A percentile compares a stretch with the other conserved stretches of the same genome.
Evolutionary conservation across 345 rosid genomes (phyloP).

Genomic region (Gossypium longicalyx): DNA sequence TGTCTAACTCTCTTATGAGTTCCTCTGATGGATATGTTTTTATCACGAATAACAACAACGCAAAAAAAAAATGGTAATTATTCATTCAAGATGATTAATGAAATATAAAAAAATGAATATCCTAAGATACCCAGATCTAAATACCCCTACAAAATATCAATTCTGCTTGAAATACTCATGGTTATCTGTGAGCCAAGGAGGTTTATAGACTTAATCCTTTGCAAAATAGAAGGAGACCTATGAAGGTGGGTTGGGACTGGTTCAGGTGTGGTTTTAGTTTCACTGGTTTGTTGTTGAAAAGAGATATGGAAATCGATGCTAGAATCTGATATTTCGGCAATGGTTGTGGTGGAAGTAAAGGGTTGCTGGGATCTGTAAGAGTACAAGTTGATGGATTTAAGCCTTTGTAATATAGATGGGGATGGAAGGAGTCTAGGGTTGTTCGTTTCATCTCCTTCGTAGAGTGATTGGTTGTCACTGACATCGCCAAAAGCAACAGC

Average conservation of each 20-base stretch:
- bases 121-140: neutral
- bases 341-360: slow-evolving; percentile 21
- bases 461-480: neutral
- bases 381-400: slow-evolving; percentile 57
- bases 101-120: neutral
- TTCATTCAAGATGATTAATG: neutral
- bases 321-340: neutral
- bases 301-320: slow-evolving; percentile 31
- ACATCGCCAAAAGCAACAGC: neutral
- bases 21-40: slow-evolving; percentile 36
- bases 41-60: slow-evolving; percentile 21
- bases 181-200: slow-evolving; percentile 39
- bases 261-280: neutral
- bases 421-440: slow-evolving; percentile 41
- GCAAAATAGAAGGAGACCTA: slow-evolving; percentile 66
- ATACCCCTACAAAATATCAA: slow-evolving; percentile 1
- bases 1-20: slow-evolving; percentile 35
- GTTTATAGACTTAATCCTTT: slow-evolving; percentile 56
- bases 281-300: slow-evolving; percentile 16
- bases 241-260: slow-evolving; percentile 29
- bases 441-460: slow-evolving; percentile 9
- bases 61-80: neutral
- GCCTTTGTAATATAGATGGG: slow-evolving; percentile 61
- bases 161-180: slow-evolving; percentile 26
- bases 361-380: slow-evolving; percentile 36